Evolutionary conservation across 2,329 filamentous ascomycete species (phyloP).

Genomic region (Plectosphaerella cucumerina): DNA sequence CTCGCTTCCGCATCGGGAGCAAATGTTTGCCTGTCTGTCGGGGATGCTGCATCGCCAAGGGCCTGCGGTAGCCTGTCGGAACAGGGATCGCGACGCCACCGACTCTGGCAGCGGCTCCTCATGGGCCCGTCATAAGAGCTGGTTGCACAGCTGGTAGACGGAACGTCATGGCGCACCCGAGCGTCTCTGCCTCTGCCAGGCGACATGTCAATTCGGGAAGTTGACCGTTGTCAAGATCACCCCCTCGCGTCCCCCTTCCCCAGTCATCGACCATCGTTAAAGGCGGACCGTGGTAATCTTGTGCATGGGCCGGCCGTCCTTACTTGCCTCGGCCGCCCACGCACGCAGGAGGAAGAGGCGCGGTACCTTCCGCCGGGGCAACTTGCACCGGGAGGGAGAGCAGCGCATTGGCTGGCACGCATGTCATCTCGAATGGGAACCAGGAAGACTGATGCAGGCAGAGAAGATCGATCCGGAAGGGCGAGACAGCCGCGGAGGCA

Average conservation of each 20-base stretch:
- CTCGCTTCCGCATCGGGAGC: background rate
- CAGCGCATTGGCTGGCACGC: no score
- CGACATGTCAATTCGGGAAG: background rate
- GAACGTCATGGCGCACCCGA: background rate
- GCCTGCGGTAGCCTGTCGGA: background rate
- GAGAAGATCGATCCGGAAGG: background rate
- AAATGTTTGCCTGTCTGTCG: background rate
- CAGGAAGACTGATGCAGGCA: no score
- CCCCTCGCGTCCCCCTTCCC: no score
- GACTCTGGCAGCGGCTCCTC: background rate
- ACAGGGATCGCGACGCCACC: background rate
- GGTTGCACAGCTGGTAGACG: background rate
- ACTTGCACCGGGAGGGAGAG: no score
- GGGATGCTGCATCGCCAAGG: background rate
- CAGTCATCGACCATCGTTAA: background rate
- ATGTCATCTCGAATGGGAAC: no score
- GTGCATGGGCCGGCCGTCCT: no score
- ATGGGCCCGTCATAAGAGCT: background rate
- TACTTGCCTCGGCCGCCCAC: no score
- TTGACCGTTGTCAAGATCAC: background rate
- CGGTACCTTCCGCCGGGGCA: no score
- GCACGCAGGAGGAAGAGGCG: no score
- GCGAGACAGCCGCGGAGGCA: background rate
- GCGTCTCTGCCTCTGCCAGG: background rate
- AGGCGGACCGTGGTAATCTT: no score